Evolutionary conservation across 345 rosid species (phyloP), one percentile per base, ranked within the genome.

Genomic region (Salix suchowensis): DNA sequence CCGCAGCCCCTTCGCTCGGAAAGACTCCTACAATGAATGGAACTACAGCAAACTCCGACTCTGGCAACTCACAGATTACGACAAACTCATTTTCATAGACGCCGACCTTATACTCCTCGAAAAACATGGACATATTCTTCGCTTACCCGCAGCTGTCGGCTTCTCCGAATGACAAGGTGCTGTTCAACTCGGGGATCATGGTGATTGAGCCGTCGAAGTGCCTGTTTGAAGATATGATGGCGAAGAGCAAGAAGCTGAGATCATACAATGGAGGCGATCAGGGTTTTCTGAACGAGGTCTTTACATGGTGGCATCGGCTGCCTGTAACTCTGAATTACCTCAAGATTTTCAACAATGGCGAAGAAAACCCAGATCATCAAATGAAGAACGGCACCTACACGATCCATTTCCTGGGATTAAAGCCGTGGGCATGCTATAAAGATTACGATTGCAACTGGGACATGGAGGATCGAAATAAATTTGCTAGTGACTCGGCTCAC

Each of bases 371-470:
- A 5, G 67, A 80, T 0, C 89, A 76, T 54, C 19, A 24, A 6
- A 18, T 84, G 5, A 50, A 39, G 0, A 65, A 71, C 1, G 39
- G 78, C 64, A 14, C 83, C 40, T 87, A 81, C 26, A 83, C 90
- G 2, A 70, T 96, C 4, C 99, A 93, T 72, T 93, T 87, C 67
- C 66, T 96, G 68, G 99, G 99, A 21, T 37, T 82, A 70, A 96
- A 96, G 87, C 99, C 99, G 42, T 96, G 99, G 99, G 79, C 82
- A 82, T 96, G 99, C 77, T 96, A 91, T 42, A 83, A 82, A 72
- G 99, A 96, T 66, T 96, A 93, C 34, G 99, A 93, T 60, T 96
- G 99, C 40, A 96, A 96, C 6, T 93, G 99, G 98, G 98, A 93
- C 74, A 77, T 34, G 48, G 72, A 11, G 40, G 54, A 10, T 40